Conservation (phyloP, 768 basidiomycete genomes). For the Cystobasidium onofrii region DNA sequence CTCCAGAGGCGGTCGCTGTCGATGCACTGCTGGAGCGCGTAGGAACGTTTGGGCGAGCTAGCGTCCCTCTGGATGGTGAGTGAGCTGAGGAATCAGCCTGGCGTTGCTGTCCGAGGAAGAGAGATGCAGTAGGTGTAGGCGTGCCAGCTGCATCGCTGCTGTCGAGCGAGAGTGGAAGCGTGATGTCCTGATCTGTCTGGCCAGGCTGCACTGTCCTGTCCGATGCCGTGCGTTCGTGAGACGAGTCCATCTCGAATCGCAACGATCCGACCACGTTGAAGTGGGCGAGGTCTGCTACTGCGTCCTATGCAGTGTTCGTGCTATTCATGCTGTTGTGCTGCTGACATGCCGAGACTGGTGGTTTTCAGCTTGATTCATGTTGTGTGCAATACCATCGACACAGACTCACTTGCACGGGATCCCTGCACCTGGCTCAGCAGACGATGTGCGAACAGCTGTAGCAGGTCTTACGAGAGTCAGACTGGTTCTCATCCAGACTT, state of each 20-base stretch:
- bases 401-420: not conserved
- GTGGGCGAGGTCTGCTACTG: too few relatives aligned
- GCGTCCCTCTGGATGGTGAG: not conserved
- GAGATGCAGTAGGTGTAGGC: conserved; percentile 17
- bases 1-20: not conserved
- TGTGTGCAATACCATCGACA: not conserved
- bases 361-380: not conserved
- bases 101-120: not conserved
- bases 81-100: not conserved
- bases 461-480: too few relatives aligned
- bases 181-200: not conserved
- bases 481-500: too few relatives aligned
- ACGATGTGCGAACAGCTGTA: too few relatives aligned
- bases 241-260: not conserved
- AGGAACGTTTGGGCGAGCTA: not conserved
- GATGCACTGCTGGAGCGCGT: not conserved
- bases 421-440: too few relatives aligned
- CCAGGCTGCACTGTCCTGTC: not conserved
- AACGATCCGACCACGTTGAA: too few relatives aligned
- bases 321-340: too few relatives aligned
- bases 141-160: conserved; percentile 6
- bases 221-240: not conserved
- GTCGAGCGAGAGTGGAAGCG: not conserved
- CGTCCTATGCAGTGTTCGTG: too few relatives aligned
- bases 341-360: too few relatives aligned